Evolutionary conservation across 2,329 filamentous ascomycete species (phyloP).

Genomic region (Teratosphaeriaceae sp.): DNA sequence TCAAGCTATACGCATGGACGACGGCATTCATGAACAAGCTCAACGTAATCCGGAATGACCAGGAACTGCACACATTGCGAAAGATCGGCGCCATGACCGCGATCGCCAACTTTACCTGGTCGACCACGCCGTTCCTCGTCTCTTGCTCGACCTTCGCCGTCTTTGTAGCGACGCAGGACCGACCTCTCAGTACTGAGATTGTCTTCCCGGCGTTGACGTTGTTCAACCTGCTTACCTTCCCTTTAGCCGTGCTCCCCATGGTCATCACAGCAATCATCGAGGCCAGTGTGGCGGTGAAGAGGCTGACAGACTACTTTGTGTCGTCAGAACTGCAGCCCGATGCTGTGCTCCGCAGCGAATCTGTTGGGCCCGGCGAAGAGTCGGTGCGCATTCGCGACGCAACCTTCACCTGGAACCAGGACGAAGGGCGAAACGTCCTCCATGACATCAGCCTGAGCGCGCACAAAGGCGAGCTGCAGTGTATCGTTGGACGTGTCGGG

Average conservation of each 20-base stretch:
- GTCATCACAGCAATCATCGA: conserved; percentile 96
- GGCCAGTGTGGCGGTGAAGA: conserved; percentile 82
- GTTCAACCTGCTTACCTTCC: conserved; percentile 95
- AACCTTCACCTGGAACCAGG: conserved; percentile 90
- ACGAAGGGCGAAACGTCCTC: conserved; percentile 61
- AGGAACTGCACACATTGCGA: conserved; percentile 88
- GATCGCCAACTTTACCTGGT: conserved; percentile 97
- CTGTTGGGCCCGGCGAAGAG: conserved; percentile 75
- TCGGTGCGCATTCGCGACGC: conserved; percentile 76
- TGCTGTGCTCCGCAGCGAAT: conserved; percentile 63
- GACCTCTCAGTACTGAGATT: conserved; percentile 83
- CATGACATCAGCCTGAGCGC: conserved; percentile 82
- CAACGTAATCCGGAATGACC: conserved; percentile 91
- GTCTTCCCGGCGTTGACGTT: conserved; percentile 89
- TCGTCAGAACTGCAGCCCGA: conserved; percentile 87
- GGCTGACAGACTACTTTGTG: conserved; percentile 75
- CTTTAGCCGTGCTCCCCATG: conserved; percentile 90
- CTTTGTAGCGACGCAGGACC: conserved; percentile 77
- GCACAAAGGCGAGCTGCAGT: conserved; percentile 87
- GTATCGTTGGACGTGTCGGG: conserved; percentile 90
- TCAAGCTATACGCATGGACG: conserved; percentile 98
- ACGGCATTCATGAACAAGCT: conserved; percentile 96
- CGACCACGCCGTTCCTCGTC: conserved; percentile 91
- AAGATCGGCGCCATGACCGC: conserved; percentile 94
- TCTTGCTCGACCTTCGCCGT: conserved; percentile 95